These are phyloP conservation scores for Pseudonitzschia delicatissima DNA, from an alignment of 108 stramenopile species.

Conservation along the genomic window DNA sequence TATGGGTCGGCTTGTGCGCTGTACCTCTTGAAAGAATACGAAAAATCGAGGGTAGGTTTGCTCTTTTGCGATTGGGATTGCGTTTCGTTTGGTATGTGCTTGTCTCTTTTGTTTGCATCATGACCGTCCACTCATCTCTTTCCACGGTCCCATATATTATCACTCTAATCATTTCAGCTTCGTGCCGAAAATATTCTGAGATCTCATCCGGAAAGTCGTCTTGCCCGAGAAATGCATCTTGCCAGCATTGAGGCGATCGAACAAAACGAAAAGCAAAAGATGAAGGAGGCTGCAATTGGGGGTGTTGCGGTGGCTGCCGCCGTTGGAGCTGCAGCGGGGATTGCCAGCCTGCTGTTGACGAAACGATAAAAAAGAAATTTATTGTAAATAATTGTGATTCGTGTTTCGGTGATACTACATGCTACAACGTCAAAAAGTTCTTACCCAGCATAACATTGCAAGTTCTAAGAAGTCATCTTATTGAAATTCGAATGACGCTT, in stretches of 20 bases:
- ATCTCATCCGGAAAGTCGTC: slow-evolving; percentile 57
- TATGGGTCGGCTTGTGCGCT: slow-evolving; percentile 74
- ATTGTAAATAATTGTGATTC: background rate
- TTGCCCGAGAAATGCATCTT: slow-evolving; percentile 74
- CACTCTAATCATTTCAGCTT: slow-evolving; percentile 16
- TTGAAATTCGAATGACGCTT: too few relatives aligned
- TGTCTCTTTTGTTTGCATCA: background rate
- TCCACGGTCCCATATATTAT: background rate
- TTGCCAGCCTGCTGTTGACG: slow-evolving; percentile 41
- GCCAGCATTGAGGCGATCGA: slow-evolving; percentile 68
- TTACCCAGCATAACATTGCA: too few relatives aligned
- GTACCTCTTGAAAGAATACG: slow-evolving; percentile 72
- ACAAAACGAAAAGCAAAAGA: slow-evolving; percentile 54
- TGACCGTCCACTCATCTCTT: background rate
- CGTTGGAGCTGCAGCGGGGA: slow-evolving; percentile 51
- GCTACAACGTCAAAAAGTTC: too few relatives aligned
- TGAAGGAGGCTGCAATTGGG: slow-evolving; percentile 66
- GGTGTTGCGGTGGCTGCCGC: slow-evolving; percentile 71
- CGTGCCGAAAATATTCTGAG: slow-evolving; percentile 78
- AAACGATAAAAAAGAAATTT: slow-evolving; percentile 21
- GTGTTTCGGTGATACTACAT: too few relatives aligned
- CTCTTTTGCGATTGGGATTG: background rate
- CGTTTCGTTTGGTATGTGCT: background rate
- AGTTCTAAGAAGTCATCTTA: too few relatives aligned
- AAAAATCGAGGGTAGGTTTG: slow-evolving; percentile 50